Percentiles rank a stretch among this genome's conserved stretches.
phyloP scores from a whole-genome alignment of 805 yeast genomes.

The Komagataella pseudopastoris region DNA sequence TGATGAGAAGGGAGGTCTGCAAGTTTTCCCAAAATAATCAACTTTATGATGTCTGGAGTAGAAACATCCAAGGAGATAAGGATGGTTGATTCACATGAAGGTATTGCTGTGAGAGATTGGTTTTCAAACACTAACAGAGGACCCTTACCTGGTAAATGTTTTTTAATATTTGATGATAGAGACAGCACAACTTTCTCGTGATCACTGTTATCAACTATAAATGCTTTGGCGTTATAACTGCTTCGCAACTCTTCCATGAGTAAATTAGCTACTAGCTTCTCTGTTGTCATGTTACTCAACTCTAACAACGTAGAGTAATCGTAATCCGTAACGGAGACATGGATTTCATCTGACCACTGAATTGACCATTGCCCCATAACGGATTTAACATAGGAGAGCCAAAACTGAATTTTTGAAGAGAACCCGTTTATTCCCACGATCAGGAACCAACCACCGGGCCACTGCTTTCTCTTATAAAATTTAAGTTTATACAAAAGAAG shows the following conservation, averaged over 20 bases:
- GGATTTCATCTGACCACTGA: slow-evolving; percentile 29
- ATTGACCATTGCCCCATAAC: slow-evolving; percentile 40
- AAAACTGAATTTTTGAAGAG: slow-evolving; percentile 28
- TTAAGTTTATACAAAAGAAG: slow-evolving; percentile 9
- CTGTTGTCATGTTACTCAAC: slow-evolving; percentile 29
- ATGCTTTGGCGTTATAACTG: neutral
- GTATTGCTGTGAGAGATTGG: neutral
- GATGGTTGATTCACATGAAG: neutral
- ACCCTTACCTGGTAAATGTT: neutral
- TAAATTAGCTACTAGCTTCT: slow-evolving; percentile 35
- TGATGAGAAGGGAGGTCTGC: neutral
- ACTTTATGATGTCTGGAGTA: neutral
- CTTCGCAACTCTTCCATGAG: slow-evolving; percentile 30
- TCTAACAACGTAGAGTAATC: slow-evolving; percentile 20
- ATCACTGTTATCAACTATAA: neutral
- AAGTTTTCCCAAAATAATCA: neutral
- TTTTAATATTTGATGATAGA: neutral
- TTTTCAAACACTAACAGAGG: neutral
- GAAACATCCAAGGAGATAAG: neutral
- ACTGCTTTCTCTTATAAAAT: slow-evolving; percentile 33
- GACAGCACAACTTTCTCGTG: neutral
- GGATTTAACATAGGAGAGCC: slow-evolving; percentile 37
- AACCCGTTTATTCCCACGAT: slow-evolving; percentile 22
- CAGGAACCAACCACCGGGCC: slow-evolving; percentile 48
- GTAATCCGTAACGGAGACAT: slow-evolving; percentile 8